Base-by-base conservation (phyloP, 2,329 filamentous ascomycete genomes). In the Aureobasidium uvarum region DNA sequence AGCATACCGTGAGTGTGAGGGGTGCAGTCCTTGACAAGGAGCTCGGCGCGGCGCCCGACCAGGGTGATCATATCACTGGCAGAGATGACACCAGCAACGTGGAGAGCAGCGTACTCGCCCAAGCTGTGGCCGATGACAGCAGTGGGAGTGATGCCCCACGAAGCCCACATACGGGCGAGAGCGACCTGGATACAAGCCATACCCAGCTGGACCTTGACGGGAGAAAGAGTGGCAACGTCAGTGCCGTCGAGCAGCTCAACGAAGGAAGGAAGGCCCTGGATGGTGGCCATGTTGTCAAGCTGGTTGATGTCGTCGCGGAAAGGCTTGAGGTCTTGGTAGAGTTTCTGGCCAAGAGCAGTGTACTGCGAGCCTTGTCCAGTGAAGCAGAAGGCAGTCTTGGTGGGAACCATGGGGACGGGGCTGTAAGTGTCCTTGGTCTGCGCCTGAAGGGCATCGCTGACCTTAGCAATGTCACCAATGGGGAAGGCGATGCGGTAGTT, bases 21-120 rank as follows among this genome's bases (percentile, higher is more conserved):
- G 20, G 83, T 86, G 78, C 89, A 92, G 69, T 84, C 83, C 63
- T 85, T 79, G 51, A 86, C 82, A 3, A 92, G 80, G 18, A 91
- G 79, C 72, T 84, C 79, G 18, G 89, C 89, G 68, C 90, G 84
- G 62, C 81, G 80, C 45, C 89, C 89, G 23, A 92, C 88, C 1
- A 93, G 81, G 69, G 87, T 88, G 64, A 94, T 84, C 72, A 89
- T 85, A 73, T 92, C 89, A 70, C 85, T 85, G 23, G 85, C 86
- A 20, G 88, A 89, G 36, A 91, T 79, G 18, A 91, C 88, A 58
- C 88, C 89, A 62, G 89, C 87, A 46, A 87, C 82, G 71, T 89
- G 83, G 13, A 92, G 83, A 46, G 89, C 89, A 43, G 89, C 88
- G 71, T 91, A 91, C 74, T 92, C 89, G 62, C 89, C 89, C 33